Evolutionary conservation across 306 rosid species (phyloP), one percentile per base, ranked within the genome.

Genomic region (Morella rubra): DNA sequence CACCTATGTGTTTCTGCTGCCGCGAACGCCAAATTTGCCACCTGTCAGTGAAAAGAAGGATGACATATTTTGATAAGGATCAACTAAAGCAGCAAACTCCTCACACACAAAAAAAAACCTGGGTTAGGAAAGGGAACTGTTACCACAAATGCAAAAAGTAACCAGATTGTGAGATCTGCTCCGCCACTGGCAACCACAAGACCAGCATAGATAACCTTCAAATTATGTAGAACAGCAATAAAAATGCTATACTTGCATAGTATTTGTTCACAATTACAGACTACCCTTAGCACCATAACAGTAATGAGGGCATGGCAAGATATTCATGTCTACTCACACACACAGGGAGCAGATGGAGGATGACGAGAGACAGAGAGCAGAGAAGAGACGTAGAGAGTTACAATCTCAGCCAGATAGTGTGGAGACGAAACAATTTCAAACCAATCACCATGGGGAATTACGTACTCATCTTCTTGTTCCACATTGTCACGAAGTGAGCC

Each of bases 381-480:
- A n/a, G n/a, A n/a, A 54, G 74, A 27, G 78, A n/a, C n/a, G n/a
- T n/a, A 76, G 73, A 77, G 24, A 74, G 58, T 85, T 89, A 92
- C 98, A 37, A 92, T 90, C 87, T 92, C 98, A 42, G 97, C 86
- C 59, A 95, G 93, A 83, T 94, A 94, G 71, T 94, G 98, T 6
- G 98, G 90, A 42, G 93, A 92, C 6, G 97, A 94, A 49, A 94
- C 98, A 0, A 81, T 19, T 77, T 88, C 86, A 69, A 94, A 94
- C 98, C 97, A 94, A 82, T 90, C 96, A 45, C 96, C 98, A 6
- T 16, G 78, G 79, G 98, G 97, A 77, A 92, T 92, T 74, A 79
- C 86, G 72, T 94, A 94, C 32, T 85, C 91, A 12, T 86, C 89
- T 15, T n/a, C 79, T 53, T 80, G 87, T 77, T 82, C 87, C 24